Evolutionary conservation across 345 rosid species (phyloP), one percentile per base, ranked within the genome.

Genomic region (Theobroma cacao): DNA sequence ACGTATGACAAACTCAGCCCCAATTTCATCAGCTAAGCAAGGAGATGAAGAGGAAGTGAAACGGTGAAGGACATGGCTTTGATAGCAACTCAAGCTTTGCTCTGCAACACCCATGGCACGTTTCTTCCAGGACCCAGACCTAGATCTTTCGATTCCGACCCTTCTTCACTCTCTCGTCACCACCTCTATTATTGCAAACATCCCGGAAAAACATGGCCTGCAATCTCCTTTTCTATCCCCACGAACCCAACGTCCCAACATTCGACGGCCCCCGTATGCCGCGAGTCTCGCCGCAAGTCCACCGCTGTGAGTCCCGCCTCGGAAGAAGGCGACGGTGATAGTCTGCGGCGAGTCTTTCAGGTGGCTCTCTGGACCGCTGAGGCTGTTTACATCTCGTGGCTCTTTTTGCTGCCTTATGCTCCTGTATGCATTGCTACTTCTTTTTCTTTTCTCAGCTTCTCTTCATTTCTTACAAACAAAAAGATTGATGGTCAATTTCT

Each of bases 321-420:
- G 38, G 86, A 70, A 3, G 90, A 85, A 13, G 79, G 48, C 14
- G 86, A 77, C 36, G 76, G 81, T 77, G 87, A 79, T 30, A 74
- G 20, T 45, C 17, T 24, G 0, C 81, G 80, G 83, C 81, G 86
- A 72, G 80, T 82, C 59, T 59, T 88, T 79, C 89, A 90, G 74
- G 62, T 70, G n/a, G 72, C 80, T 24, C 84, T 94, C 48, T 92
- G 98, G 97, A 80, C 76, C 43, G 82, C 91, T 31, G 99, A 94
- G 89, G 91, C 91, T 63, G 87, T 85, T 78, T 96, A 96, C 86
- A 89, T 96, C 76, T 78, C 89, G 73, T 96, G 97, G 97, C 98
- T 96, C 77, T 91, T 96, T 83, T 84, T 96, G 65, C 98, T 96
- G 48, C 99, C 97, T 45, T 90, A 85, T 83, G 98, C 98, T 68